These are phyloP conservation scores for Lagenaria siceraria DNA, from an alignment of 306 rosid species.

Conservation along the genomic window DNA sequence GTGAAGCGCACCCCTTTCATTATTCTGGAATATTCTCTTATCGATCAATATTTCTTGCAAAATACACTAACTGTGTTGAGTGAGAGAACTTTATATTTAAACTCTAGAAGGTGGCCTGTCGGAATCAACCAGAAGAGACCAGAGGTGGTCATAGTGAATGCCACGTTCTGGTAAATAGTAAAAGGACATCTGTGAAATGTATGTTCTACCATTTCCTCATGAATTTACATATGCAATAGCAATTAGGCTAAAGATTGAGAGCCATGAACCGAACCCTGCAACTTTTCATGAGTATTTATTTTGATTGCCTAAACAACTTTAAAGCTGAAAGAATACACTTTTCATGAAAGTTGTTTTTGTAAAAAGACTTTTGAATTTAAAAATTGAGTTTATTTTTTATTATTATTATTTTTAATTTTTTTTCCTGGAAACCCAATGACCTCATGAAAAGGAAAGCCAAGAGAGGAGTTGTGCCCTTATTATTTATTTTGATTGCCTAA, in stretches of 20 bases:
- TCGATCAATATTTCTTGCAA: background rate
- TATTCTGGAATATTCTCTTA: background rate
- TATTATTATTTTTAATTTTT: no score
- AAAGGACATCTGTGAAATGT: background rate
- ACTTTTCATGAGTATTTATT: no score
- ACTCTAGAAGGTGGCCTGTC: background rate
- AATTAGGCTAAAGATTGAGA: background rate
- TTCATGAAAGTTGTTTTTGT: no score
- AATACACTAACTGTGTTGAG: background rate
- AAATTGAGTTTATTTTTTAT: no score
- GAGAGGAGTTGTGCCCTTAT: no score
- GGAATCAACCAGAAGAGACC: background rate
- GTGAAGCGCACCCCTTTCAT: background rate
- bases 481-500: no score
- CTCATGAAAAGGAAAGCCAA: no score
- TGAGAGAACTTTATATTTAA: background rate
- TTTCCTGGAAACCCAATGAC: no score
- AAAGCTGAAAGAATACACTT: no score
- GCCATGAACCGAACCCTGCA: background rate
- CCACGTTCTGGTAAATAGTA: background rate
- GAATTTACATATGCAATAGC: no score
- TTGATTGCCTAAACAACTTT: no score
- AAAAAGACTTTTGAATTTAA: no score
- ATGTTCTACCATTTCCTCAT: background rate
- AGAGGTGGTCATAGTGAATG: background rate